Base-by-base conservation (phyloP, 805 yeast species). In the Myxozyma nipponensis region DNA sequence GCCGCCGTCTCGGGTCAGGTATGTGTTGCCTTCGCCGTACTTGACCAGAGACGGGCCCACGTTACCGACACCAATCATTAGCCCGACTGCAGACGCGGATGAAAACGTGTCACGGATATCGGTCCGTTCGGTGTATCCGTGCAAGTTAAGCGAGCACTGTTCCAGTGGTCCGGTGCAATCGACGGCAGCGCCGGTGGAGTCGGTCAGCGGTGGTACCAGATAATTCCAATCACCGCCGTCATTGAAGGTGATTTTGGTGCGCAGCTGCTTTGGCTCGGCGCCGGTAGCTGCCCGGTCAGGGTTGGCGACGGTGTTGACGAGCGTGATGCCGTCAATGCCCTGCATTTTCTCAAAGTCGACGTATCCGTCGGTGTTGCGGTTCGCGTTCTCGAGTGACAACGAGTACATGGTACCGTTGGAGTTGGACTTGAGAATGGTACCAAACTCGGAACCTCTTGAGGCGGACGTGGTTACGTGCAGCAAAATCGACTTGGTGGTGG, bases 11-110 rank as follows among this genome's bases (percentile, higher is more conserved):
- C 77, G 73, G 2, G 95, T 81, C 54, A 93, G 68, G 63, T 78
- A 93, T 0, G 96, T 86, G 1, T 84, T 73, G 0, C 83, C 76
- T 42, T 81, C 78, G 2, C 75, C 72, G 47, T 69, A 66, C 6
- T 77, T 68, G 3, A 68, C 70, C 46, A 91, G 69, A 6, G 60
- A 54, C 25, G 74, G 77, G 4, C 97, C 98, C 44, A 88, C 96
- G 63, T 85, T 89, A 26, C 98, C 98, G n/a, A 85, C 79, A n/a
- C 85, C 97, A 58, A 93, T 73, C 76, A 91, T 69, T 69, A 89
- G 69, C 1, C 98, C 98, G 18, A 84, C 75, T 0, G 98, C 98
- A 7, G 96, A 83, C 0, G 86, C 81, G 0, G 98, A 89, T 0
- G 95, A 84, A 59, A 73, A 86, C 0, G 95, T 83, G 63, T 91